Percentiles rank a stretch among this genome's conserved stretches.
Evolutionary conservation across 768 basidiomycete species (phyloP).

Genomic region (Hebeloma cylindrosporum): DNA sequence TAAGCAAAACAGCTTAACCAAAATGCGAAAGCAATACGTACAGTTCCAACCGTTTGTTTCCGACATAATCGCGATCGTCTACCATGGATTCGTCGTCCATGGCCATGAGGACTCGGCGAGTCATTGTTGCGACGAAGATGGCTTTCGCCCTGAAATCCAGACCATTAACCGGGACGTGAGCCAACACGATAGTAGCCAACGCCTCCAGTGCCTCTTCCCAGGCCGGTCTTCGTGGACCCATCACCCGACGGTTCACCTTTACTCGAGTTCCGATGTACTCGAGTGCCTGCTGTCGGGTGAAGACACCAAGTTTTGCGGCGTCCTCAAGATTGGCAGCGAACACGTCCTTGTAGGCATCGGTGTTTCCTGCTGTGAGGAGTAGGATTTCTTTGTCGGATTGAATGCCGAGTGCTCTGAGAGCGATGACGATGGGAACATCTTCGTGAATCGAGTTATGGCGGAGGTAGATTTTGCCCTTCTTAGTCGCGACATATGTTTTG

Average conservation of each 20-base stretch:
- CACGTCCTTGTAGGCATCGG: conserved; percentile 80
- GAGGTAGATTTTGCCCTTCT: conserved; percentile 92
- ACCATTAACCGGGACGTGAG: conserved; percentile 89
- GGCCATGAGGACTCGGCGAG: conserved; percentile 91
- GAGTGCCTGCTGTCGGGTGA: conserved; percentile 90
- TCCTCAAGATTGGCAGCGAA: conserved; percentile 95
- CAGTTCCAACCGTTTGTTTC: conserved; percentile 98
- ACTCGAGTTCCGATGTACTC: conserved; percentile 95
- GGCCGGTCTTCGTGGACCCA: conserved; percentile 79
- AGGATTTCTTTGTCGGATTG: conserved; percentile 98
- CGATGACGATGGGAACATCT: conserved; percentile 94
- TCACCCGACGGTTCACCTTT: conserved; percentile 78
- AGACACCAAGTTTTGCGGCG: conserved; percentile 85
- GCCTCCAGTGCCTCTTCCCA: conserved; percentile 97
- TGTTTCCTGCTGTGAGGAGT: conserved; percentile 87
- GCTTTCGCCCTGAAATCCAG: conserved; percentile 93
- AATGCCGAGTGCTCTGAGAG: conserved; percentile 93
- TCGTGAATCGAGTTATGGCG: conserved; percentile 98
- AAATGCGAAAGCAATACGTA: conserved; percentile 40
- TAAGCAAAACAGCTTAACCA: conserved; percentile 10
- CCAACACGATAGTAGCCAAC: conserved; percentile 94
- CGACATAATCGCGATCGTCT: conserved; percentile 98
- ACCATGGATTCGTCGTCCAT: conserved; percentile 97
- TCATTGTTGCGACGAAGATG: conserved; percentile 98
- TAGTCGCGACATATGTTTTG: conserved; percentile 96